A percentile compares a stretch with the other conserved stretches of the same genome.
These are phyloP conservation scores for Fusarium nygamai DNA, from an alignment of 2,329 filamentous ascomycete species.

Conservation along the genomic window DNA sequence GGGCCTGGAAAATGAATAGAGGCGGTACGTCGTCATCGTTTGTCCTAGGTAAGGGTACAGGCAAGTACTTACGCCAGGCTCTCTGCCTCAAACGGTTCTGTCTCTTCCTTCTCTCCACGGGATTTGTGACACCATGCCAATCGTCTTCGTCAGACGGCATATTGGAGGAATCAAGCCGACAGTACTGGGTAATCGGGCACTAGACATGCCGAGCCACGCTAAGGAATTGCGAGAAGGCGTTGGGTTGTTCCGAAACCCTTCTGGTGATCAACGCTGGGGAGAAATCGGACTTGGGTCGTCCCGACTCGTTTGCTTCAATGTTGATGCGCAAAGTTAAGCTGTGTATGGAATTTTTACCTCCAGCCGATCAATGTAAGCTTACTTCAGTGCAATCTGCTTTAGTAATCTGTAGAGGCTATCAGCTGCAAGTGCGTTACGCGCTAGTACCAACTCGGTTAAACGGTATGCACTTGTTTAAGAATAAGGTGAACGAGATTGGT, in stretches of 20 bases:
- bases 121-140: background rate
- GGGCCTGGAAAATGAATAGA: background rate
- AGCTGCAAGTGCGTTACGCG: background rate
- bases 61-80: background rate
- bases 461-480: background rate
- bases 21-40: no score
- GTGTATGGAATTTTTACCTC: background rate
- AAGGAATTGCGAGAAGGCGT: background rate
- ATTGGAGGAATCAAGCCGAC: background rate
- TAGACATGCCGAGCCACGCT: background rate
- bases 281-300: background rate
- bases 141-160: background rate
- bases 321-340: background rate
- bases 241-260: background rate
- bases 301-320: background rate
- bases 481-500: no score
- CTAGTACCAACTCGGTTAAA: background rate
- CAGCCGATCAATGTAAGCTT: background rate
- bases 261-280: no score
- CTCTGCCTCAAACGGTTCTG: background rate
- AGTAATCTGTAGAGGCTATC: background rate
- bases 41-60: background rate
- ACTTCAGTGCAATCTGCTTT: background rate
- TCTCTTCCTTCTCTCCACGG: background rate
- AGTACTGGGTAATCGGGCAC: background rate